Percentiles rank a stretch among this genome's conserved stretches.
phyloP scores from a whole-genome alignment of 2,329 filamentous ascomycete genomes.

The Ophiostoma sp. region DNA sequence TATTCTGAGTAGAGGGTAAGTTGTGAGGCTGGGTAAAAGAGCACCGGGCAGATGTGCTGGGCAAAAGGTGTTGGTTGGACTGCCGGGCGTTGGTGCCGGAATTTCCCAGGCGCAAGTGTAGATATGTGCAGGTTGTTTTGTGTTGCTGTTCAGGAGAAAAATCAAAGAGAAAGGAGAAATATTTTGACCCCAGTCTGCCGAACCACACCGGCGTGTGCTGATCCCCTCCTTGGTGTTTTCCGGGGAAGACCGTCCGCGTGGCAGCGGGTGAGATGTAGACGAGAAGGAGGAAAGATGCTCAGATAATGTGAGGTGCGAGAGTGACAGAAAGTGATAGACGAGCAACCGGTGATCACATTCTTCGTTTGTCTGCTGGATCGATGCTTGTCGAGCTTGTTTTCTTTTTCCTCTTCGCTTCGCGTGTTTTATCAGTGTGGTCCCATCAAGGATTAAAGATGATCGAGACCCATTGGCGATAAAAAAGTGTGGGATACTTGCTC shows the following conservation, averaged over 20 bases:
- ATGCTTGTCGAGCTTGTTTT: background rate
- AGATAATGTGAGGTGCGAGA: background rate
- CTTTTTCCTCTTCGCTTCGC: background rate
- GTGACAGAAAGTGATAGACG: background rate
- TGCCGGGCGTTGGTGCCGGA: background rate
- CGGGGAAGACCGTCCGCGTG: background rate
- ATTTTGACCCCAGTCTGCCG: background rate
- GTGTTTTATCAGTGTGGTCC: background rate
- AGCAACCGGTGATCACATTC: background rate
- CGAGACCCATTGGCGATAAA: background rate
- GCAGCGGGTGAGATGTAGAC: background rate
- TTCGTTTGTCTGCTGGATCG: background rate
- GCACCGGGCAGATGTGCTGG: background rate
- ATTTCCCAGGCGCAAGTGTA: background rate
- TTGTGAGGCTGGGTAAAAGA: background rate
- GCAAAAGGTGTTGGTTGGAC: background rate
- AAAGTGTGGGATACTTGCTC: background rate
- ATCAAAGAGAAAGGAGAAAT: no score
- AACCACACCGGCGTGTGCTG: background rate
- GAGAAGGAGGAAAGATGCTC: background rate
- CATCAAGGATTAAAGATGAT: background rate
- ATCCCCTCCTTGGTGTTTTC: background rate
- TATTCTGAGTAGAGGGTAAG: background rate
- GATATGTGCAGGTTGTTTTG: background rate
- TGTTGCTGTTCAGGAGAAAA: background rate